Evolutionary conservation across 1,284 basidiomycete genomes (phyloP).

Genomic region (Cryptococcus neoformans): DNA sequence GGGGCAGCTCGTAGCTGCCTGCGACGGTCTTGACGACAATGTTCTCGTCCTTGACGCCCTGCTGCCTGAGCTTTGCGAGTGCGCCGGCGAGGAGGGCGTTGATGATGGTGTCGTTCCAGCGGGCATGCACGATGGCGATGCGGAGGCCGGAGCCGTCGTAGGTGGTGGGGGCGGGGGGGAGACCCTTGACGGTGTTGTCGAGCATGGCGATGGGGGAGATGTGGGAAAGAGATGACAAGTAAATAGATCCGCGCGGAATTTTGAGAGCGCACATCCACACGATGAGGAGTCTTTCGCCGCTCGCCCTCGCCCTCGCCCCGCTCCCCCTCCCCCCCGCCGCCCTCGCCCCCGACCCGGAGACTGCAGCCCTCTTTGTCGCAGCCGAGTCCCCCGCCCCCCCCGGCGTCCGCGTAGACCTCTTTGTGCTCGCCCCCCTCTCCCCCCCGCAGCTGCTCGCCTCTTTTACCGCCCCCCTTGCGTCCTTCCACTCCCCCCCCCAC

Average conservation of each 20-base stretch:
- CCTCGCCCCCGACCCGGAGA: no score
- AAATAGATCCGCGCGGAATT: neutral
- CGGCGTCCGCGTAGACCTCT: no score
- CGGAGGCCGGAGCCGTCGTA: conserved; percentile 77
- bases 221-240: neutral
- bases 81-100: conserved; percentile 77
- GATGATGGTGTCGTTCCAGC: conserved; percentile 88
- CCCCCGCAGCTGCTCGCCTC: no score
- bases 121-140: conserved; percentile 84
- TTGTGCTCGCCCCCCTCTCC: no score
- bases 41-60: conserved; percentile 84
- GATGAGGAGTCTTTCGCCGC: conserved; percentile 14
- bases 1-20: conserved; percentile 89
- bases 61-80: conserved; percentile 69
- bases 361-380: no score
- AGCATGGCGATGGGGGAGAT: conserved; percentile 29
- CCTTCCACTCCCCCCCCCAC: conserved; percentile 30
- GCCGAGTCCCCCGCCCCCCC: no score
- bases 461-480: neutral
- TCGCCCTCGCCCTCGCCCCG: conserved; percentile 2
- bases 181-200: conserved; percentile 66
- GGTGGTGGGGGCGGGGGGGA: conserved; percentile 58
- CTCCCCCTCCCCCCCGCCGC: neutral
- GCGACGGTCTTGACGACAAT: conserved; percentile 90
- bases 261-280: neutral